Percentiles rank a stretch among this genome's conserved stretches.
Evolutionary conservation across 2,329 filamentous ascomycete genomes (phyloP).

Genomic region (Monosporascus sp.): DNA sequence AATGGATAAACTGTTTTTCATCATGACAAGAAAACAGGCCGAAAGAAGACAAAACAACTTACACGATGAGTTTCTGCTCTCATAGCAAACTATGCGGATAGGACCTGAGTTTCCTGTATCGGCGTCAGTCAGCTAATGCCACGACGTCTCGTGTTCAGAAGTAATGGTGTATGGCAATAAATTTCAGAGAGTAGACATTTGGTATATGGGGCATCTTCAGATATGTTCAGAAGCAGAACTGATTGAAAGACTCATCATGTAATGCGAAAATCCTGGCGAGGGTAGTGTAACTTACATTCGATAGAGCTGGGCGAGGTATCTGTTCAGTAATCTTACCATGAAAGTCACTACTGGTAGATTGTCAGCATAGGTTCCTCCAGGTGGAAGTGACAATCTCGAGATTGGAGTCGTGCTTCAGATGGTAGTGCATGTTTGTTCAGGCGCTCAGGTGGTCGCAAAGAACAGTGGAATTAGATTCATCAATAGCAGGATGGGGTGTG

Average conservation of each 20-base stretch:
- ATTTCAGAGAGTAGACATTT: conserved; percentile 54
- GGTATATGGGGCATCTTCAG: conserved; percentile 62
- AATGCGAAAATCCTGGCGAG: conserved; percentile 16
- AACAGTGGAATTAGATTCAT: conserved; percentile 56
- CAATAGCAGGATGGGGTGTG: conserved; percentile 33
- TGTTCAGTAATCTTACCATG: not conserved
- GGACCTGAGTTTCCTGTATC: not conserved
- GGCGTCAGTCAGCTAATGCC: not conserved
- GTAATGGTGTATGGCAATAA: not conserved
- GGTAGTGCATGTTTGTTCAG: conserved; percentile 70
- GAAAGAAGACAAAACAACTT: conserved; percentile 14
- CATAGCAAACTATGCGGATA: not conserved
- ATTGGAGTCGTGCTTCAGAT: conserved; percentile 51
- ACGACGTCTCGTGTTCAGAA: not conserved
- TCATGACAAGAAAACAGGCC: conserved; percentile 33
- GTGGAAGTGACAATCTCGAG: conserved; percentile 10
- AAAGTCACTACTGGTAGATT: not conserved
- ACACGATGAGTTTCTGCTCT: conserved; percentile 31
- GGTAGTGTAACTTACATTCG: conserved; percentile 5
- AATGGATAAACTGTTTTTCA: conserved; percentile 71
- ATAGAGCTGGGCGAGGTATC: not conserved
- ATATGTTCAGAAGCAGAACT: conserved; percentile 71
- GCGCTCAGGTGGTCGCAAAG: conserved; percentile 56
- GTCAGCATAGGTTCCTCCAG: not conserved
- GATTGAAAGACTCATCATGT: conserved; percentile 61